Evolutionary conservation across 2,329 filamentous ascomycete species (phyloP), one percentile per base, ranked within the genome.

Genomic region (Cladobotryum protrusum): DNA sequence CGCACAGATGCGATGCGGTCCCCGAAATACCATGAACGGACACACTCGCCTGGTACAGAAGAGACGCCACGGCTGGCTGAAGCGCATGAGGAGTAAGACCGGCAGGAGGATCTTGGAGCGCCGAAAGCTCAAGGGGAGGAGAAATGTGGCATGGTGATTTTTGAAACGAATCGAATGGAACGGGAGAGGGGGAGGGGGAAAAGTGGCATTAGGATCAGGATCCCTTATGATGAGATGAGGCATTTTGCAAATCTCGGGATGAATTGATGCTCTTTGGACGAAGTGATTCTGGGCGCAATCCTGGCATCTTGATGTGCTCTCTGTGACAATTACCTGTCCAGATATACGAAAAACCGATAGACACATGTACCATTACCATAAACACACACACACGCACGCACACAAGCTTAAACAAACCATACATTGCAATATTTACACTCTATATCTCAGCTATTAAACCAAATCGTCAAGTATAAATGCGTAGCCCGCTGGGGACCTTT

Each of bases 51-150:
- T 82, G 48, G 63, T 82, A 13, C 77, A 81, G 66, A 83, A 82
- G 72, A 72, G 79, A 19, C 72, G 79, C 56, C 74, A 77, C 56
- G 81, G 80, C 1, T 83, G 81, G 58, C 63, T 83, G 43, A 72
- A 69, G 56, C 69, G 79, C 35, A 63, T 73, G 56, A 67, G 72
- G 56, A 74, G 72, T 42, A 72, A 70, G 60, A 75, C 71, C 9
- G 80, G 80, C 3, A 68, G 72, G 50, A 78, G 74, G 67, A 78
- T 73, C 52, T 59, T 83, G 47, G 64, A 68, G 61, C 66, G 79
- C 59, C 70, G 81, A 64, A 70, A 61, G 65, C 57, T 69, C 13
- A 82, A 82, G 74, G 75, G 77, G 47, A 66, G 80, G 55, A 69
- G 66, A 59, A 64, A 69, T 58, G 51, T 80, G 54, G 63, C 58